phyloP scores from a whole-genome alignment of 2,329 filamentous ascomycete genomes.

The Helotiales sp. region DNA sequence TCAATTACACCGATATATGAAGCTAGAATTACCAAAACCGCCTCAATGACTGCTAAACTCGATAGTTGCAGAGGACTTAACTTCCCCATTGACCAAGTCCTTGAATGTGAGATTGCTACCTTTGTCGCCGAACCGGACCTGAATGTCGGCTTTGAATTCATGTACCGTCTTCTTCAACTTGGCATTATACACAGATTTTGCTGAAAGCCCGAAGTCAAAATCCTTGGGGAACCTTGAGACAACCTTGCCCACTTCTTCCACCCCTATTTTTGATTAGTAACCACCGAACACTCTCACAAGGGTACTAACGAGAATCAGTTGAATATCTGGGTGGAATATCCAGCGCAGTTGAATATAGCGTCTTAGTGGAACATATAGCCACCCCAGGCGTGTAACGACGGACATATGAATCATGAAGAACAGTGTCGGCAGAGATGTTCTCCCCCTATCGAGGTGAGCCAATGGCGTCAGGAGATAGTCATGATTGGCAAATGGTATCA shows the following conservation, averaged over 20 bases:
- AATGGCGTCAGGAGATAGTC: not conserved
- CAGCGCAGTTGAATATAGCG: too few species aligned
- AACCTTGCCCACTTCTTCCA: not conserved
- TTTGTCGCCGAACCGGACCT: not conserved
- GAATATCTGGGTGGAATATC: not conserved
- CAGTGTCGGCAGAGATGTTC: too few species aligned
- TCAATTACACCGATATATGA: not conserved
- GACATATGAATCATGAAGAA: too few species aligned
- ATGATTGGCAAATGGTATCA: not conserved
- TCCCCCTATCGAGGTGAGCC: too few species aligned
- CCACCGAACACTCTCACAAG: not conserved
- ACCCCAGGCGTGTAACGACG: too few species aligned
- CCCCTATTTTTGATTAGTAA: not conserved
- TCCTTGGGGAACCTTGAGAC: not conserved
- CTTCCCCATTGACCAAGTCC: slow-evolving; percentile 22
- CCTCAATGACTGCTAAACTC: slow-evolving; percentile 17
- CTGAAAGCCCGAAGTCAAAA: not conserved
- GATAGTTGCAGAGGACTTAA: slow-evolving; percentile 11
- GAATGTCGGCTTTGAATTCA: not conserved
- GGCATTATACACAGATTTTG: not conserved
- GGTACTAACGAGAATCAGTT: not conserved
- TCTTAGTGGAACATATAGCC: too few species aligned
- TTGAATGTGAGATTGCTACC: not conserved
- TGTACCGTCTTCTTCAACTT: not conserved
- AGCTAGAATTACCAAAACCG: not conserved